Evolutionary conservation across 495 filamentous ascomycete species (phyloP), one percentile per base, ranked within the genome.

Genomic region (Lasiosphaeria miniovina): DNA sequence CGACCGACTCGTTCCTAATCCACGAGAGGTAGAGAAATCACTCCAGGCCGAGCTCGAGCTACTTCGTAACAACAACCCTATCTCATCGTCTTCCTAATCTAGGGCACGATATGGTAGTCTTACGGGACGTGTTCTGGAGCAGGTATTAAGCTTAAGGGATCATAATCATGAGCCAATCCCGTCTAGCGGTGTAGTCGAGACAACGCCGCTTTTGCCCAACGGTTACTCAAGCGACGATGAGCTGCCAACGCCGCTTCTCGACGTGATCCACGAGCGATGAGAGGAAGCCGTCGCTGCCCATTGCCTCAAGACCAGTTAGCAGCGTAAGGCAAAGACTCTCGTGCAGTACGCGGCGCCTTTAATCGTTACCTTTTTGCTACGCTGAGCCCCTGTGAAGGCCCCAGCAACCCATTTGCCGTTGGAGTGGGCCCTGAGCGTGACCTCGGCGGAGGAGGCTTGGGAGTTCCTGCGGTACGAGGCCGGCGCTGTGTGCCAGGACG

Each of bases 241-340:
- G 1, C 32, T 45, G 11, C 41, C 52, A n/a, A 65, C 63, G 2
- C 64, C 63, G 10, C 57, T 58, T 3, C 38, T 56, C 11, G 52
- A 65, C 2, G 65, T 62, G 36, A 55, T 69, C 7, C 43, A 65
- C 57, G 68, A 63, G 52, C 55, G 51, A 73, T 96, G 90, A 90
- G 88, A 91, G 58, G 85, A 88, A 45, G 90, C 90, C 1, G 89
- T 93, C 14, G 77, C 81, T 0, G 80, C 83, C 4, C 88, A 89
- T 4, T 75, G 78, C 60, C 88, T 95, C 59, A 84, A 88, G 54
- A 96, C 91, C 3, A 91, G 88, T 0, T 95, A 90, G 89, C 84
- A 85, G 65, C 83, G 89, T 58, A 91, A 96, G 76, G 80, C 85
- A 1, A 86, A 88, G 68, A 88, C 89, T 0, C 68, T 81, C 33